Conservation (phyloP, 805 yeast species). For the Wilhelminamyces savonicus region DNA sequence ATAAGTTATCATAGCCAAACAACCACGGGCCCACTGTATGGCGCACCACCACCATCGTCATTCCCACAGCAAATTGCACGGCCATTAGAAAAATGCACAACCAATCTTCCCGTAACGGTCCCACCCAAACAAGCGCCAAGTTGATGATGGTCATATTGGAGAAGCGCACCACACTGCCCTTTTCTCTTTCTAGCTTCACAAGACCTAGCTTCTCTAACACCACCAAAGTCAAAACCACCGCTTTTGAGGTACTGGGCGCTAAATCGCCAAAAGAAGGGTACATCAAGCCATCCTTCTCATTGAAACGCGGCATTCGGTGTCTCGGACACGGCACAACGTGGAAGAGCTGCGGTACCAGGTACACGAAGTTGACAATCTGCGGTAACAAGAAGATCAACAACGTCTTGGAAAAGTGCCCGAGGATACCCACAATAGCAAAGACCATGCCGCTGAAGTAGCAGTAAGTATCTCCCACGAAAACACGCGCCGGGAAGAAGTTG, state of each 20-base stretch:
- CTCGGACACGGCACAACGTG: constrained; percentile 89
- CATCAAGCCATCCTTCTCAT: constrained; percentile 60
- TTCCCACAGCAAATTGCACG: constrained; percentile 62
- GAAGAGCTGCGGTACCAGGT: constrained; percentile 89
- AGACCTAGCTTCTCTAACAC: constrained; percentile 45
- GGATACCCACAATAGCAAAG: constrained; percentile 91
- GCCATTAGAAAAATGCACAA: constrained; percentile 56
- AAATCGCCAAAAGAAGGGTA: constrained; percentile 50
- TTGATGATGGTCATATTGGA: constrained; percentile 89
- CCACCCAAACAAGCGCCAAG: constrained; percentile 74
- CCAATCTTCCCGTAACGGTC: constrained; percentile 82
- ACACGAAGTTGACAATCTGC: constrained; percentile 83
- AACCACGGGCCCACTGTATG: constrained; percentile 81
- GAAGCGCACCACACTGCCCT: constrained; percentile 33
- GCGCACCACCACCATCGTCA: constrained; percentile 60
- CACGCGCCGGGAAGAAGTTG: constrained; percentile 89
- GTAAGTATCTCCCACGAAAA: constrained; percentile 96
- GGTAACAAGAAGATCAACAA: constrained; percentile 80
- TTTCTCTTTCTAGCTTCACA: constrained; percentile 28
- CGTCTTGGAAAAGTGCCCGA: constrained; percentile 95
- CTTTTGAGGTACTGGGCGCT: constrained; percentile 18
- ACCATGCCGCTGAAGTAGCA: constrained; percentile 99
- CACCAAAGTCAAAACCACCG: constrained; percentile 24
- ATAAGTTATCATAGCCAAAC: constrained; percentile 82
- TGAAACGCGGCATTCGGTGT: constrained; percentile 82